These are phyloP conservation scores for Brassica hybrid DNA, from an alignment of 441 rosid genomes.

Conservation along the genomic window DNA sequence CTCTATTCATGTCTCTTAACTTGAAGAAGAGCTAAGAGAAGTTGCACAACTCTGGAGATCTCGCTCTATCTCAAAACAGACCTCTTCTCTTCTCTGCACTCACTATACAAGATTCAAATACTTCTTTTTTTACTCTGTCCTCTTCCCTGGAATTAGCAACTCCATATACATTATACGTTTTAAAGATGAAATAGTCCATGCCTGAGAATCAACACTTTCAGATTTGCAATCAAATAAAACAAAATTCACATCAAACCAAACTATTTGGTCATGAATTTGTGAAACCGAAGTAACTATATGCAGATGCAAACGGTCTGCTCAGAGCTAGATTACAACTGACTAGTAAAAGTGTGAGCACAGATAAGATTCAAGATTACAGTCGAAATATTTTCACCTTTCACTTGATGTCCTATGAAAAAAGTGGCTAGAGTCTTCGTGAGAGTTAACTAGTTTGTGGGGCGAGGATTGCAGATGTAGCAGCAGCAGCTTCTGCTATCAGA, in stretches of 20 bases:
- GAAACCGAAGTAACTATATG: not conserved
- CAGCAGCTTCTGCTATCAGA: conserved; percentile 87
- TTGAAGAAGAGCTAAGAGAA: too few species aligned
- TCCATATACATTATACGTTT: too few species aligned
- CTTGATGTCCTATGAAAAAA: too few species aligned
- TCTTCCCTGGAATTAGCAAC: too few species aligned
- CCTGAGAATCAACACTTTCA: not conserved
- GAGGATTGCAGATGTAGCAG: conserved; percentile 58
- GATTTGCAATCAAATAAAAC: conserved; percentile 16
- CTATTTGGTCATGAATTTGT: not conserved
- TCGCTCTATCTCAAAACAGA: too few species aligned
- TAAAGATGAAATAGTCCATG: too few species aligned
- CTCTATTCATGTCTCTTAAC: too few species aligned
- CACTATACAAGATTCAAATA: too few species aligned
- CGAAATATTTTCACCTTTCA: not conserved
- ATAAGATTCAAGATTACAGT: not conserved
- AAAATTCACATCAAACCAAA: not conserved
- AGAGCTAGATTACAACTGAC: not conserved
- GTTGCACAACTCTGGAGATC: too few species aligned
- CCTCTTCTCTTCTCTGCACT: too few species aligned
- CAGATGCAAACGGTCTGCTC: not conserved
- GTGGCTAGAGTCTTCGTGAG: not conserved
- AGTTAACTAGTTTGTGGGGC: conserved; percentile 51
- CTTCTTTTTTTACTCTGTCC: too few species aligned
- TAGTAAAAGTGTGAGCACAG: not conserved